Base-by-base conservation (phyloP, 2,329 filamentous ascomycete species). In the Monosporascus sp. region DNA sequence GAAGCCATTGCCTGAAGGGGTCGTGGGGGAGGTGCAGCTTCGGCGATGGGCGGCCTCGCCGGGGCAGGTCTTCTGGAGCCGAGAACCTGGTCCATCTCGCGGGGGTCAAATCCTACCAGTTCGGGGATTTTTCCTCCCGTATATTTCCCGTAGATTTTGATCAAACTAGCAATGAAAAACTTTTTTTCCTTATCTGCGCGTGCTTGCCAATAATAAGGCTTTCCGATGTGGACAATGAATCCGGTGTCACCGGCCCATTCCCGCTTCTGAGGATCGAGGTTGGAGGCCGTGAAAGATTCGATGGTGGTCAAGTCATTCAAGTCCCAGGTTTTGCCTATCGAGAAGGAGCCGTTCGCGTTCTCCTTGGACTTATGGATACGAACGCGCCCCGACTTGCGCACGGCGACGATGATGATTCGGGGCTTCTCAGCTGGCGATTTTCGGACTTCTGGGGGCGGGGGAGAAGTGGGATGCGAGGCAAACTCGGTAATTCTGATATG, bases 241-340 rank as follows among this genome's bases (percentile, higher is more conserved):
- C 94, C 94, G 45, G 85, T 84, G 53, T 87, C 86, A 50, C 88
- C 86, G 22, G 91, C 93, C 89, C 90, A 96, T 67, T 87, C 72
- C 80, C 87, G 71, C 78, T 81, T 61, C 75, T 82, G 68, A 59
- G 86, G 62, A 71, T 77, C 66, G 77, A 82, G 66, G 69, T 77
- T 73, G 20, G 83, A 70, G 44, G 85, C 80, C 7, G 84, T 87
- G 66, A 87, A 97, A 26, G 91, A 94, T 69, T 96, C 88, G 60
- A 99, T 89, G 46, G 82, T 80, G 5, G 83, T 82, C 48, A 99
- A 76, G 67, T 99, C 94, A 71, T 97, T 93, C 61, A 99, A 82
- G 69, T 92, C 89, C 94, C 94, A 99, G 3, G 94, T 96, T 75
- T 99, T 99, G 61, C 94, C 94, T 61, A 99, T 96, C 20, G 93